Evolutionary conservation across 1,284 basidiomycete species (phyloP).

Genomic region (Trametes pubescens): DNA sequence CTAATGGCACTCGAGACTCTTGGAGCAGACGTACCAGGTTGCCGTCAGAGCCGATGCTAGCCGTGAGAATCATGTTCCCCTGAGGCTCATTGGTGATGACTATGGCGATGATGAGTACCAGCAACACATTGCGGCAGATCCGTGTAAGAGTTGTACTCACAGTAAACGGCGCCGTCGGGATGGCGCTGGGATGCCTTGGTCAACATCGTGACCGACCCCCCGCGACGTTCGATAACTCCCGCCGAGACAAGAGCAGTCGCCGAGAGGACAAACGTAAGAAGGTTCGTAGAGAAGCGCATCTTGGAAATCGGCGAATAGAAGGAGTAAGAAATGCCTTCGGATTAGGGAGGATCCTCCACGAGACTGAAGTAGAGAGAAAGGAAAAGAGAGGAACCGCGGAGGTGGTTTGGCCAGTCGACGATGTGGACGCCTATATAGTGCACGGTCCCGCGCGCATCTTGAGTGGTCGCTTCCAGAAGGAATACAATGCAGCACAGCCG

Average conservation of each 20-base stretch:
- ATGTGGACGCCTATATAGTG: not conserved
- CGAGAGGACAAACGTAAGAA: constrained; percentile 17
- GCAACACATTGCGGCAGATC: too few species aligned
- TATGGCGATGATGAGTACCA: not conserved
- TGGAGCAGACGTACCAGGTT: constrained; percentile 24
- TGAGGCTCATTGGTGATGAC: constrained; percentile 37
- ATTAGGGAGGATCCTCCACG: constrained; percentile 1
- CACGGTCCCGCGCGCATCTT: not conserved
- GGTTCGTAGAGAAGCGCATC: constrained; percentile 14
- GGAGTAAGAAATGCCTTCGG: too few species aligned
- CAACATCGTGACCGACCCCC: constrained; percentile 20
- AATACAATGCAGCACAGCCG: not conserved
- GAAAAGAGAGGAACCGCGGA: constrained; percentile 13
- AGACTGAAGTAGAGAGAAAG: constrained; percentile 1
- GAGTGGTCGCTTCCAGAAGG: not conserved
- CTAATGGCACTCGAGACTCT: not conserved
- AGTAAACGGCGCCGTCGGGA: constrained; percentile 28
- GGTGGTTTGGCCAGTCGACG: not conserved
- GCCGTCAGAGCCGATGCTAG: constrained; percentile 31
- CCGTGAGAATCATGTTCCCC: constrained; percentile 35
- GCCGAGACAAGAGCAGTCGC: constrained; percentile 20
- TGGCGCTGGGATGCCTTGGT: constrained; percentile 17
- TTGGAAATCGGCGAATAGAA: not conserved
- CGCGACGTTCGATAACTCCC: constrained; percentile 14
- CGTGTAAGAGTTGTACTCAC: constrained; percentile 8